phyloP scores from a whole-genome alignment of 371 early-diverging fungal genomes.

The Haplosporangium sp. region DNA sequence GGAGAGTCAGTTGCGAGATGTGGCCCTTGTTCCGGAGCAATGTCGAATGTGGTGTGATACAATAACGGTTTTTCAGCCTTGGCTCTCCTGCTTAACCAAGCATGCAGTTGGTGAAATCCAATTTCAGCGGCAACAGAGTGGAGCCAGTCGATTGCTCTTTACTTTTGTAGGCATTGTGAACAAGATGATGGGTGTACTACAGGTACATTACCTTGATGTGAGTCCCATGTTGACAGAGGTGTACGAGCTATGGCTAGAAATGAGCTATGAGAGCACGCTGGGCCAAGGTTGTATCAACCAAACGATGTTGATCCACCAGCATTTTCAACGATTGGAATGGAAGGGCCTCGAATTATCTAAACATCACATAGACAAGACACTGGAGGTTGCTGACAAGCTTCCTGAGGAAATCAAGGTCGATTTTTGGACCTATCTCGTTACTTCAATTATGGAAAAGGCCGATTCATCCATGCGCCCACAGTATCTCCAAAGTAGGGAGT shows the following conservation, averaged over 20 bases:
- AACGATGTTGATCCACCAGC: slow-evolving; percentile 47
- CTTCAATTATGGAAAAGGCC: slow-evolving; percentile 41
- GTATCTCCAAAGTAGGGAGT: not conserved
- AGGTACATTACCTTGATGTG: slow-evolving; percentile 18
- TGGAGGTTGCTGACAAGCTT: slow-evolving; percentile 19
- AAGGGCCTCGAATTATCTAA: slow-evolving; percentile 27
- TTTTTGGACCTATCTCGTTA: slow-evolving; percentile 45
- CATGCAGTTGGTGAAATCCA: slow-evolving; percentile 38
- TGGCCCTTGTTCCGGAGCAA: slow-evolving; percentile 5
- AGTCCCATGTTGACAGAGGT: slow-evolving; percentile 20
- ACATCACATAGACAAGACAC: slow-evolving; percentile 20
- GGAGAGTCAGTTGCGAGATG: not conserved
- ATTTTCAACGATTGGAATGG: slow-evolving; percentile 50
- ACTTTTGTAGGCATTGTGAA: slow-evolving; percentile 45
- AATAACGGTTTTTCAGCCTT: slow-evolving; percentile 34
- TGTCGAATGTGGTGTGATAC: slow-evolving; percentile 48
- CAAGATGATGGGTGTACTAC: slow-evolving; percentile 35
- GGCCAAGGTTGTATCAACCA: slow-evolving; percentile 41
- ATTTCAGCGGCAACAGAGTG: slow-evolving; percentile 44
- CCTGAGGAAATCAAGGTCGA: slow-evolving; percentile 26
- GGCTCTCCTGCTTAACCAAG: slow-evolving; percentile 44
- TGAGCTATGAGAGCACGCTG: slow-evolving; percentile 11
- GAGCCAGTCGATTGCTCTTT: slow-evolving; percentile 44
- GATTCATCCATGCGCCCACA: slow-evolving; percentile 29
- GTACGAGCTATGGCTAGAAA: slow-evolving; percentile 37